These are phyloP conservation scores for Cudoniella acicularis DNA, from an alignment of 495 filamentous ascomycete genomes.

Conservation along the genomic window DNA sequence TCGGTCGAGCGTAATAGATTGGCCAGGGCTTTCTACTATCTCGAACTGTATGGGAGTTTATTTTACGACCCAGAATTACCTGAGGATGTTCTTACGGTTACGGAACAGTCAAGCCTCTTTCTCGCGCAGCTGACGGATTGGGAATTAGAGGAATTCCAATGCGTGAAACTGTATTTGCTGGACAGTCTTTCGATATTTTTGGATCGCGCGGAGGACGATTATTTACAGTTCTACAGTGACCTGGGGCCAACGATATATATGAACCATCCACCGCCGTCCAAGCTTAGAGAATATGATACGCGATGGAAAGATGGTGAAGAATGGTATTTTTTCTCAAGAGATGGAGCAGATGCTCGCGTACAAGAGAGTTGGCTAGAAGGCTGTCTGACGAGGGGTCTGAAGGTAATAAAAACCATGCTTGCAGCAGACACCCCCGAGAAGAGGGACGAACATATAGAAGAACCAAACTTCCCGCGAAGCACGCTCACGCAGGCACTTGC, in stretches of 20 bases:
- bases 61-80: not conserved
- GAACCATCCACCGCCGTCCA: not conserved
- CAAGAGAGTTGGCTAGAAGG: conserved; percentile 3
- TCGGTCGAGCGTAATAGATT: not conserved
- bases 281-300: not conserved
- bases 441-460: not conserved
- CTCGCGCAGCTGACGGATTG: not conserved
- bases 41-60: not conserved
- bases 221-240: not conserved
- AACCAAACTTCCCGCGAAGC: not conserved
- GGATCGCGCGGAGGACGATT: not conserved
- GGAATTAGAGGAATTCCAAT: conserved; percentile 1
- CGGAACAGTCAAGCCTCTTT: conserved; percentile 1
- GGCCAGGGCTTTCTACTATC: not conserved
- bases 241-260: too few species aligned
- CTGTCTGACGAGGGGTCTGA: conserved; percentile 1
- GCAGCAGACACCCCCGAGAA: not conserved
- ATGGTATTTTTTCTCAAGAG: conserved; percentile 5
- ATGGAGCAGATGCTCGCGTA: not conserved
- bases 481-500: conserved; percentile 1
- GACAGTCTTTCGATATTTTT: not conserved
- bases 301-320: conserved; percentile 5
- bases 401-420: not conserved
- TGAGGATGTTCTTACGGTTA: not conserved
- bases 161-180: not conserved